Evolutionary conservation across 129 eudicot species (phyloP), one percentile per base, ranked within the genome.

Genomic region (Chrysanthemum makinoi): DNA sequence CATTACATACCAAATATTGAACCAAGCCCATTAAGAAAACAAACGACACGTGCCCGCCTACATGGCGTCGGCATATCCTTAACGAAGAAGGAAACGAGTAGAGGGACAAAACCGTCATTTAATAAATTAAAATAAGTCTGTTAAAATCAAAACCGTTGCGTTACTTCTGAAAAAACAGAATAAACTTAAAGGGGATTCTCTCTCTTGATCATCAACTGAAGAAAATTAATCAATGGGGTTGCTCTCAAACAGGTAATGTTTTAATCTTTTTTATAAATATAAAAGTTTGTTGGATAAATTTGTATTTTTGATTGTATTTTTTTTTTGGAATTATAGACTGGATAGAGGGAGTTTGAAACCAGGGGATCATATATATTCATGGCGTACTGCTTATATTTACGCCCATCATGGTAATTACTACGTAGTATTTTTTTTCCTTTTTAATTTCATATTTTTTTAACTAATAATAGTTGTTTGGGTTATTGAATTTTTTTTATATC

Each of bases 311-410:
- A 57, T 20, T 59, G 11, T 59, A 3, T 53, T 19, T 2, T 9
- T 14, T 20, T 35, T 22, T 19, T 52, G 33, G 56, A 10, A 20
- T 5, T 28, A 75, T 86, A 91, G 96, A 68, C 73, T 89, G 69
- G 73, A 82, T 33, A 77, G 87, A 67, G 80, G 77, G 75, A 83
- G 85, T 75, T 87, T 91, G 65, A 88, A 84, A 73, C 86, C 93
- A 53, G 96, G 97, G 26, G 98, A 91, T 91, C 98, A 91, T 76
- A 88, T 91, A 68, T 92, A 89, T 75, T 85, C 96, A 17, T 92
- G 98, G 98, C 88, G 98, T n/a, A 51, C 89, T 17, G 95, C 95
- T 58, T 92, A 87, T 59, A 80, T 84, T 22, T 92, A 92, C 70
- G 95, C 98, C 24, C 98, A 92, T 70, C 98, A 92, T 66, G 98